A percentile compares a stretch with the other conserved stretches of the same genome.
Evolutionary conservation across 805 yeast genomes (phyloP).

Genomic region (Metschnikowia gelsemii): DNA sequence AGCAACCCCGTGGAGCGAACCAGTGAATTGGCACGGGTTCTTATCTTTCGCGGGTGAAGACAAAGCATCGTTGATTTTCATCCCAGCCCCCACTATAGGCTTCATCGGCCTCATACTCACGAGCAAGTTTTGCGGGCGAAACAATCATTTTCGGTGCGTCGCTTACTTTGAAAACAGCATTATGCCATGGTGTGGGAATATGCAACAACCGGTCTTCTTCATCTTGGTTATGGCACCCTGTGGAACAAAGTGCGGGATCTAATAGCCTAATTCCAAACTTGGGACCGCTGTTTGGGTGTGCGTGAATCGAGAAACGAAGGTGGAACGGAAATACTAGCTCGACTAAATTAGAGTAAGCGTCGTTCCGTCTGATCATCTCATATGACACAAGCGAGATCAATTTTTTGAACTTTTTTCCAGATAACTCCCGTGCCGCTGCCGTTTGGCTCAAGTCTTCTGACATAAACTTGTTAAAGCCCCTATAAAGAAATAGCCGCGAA

Average conservation of each 20-base stretch:
- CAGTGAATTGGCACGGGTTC: too few species aligned
- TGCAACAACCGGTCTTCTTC: slow-evolving; percentile 48
- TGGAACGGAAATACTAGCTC: slow-evolving; percentile 60
- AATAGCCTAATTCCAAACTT: slow-evolving; percentile 56
- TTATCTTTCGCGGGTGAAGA: slow-evolving; percentile 9
- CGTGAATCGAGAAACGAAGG: slow-evolving; percentile 59
- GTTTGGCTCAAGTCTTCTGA: slow-evolving; percentile 52
- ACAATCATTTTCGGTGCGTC: slow-evolving; percentile 28
- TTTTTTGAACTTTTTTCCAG: slow-evolving; percentile 51
- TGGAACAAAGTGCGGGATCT: slow-evolving; percentile 41
- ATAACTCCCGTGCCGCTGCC: slow-evolving; percentile 35
- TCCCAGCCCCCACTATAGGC: slow-evolving; percentile 22
- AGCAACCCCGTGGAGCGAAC: too few species aligned
- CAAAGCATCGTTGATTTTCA: slow-evolving; percentile 16
- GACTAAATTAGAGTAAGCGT: slow-evolving; percentile 62
- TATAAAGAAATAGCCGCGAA: slow-evolving; percentile 50
- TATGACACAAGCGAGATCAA: slow-evolving; percentile 54
- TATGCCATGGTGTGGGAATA: slow-evolving; percentile 70
- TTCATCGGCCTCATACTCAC: slow-evolving; percentile 12
- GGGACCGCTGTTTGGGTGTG: slow-evolving; percentile 59
- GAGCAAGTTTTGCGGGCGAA: slow-evolving; percentile 16
- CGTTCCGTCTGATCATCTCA: slow-evolving; percentile 61
- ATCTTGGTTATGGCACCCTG: slow-evolving; percentile 46
- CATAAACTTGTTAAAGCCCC: slow-evolving; percentile 63
- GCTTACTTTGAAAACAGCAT: slow-evolving; percentile 46